Base-by-base conservation (phyloP, 805 yeast species). In the Saturnispora ahearnii region DNA sequence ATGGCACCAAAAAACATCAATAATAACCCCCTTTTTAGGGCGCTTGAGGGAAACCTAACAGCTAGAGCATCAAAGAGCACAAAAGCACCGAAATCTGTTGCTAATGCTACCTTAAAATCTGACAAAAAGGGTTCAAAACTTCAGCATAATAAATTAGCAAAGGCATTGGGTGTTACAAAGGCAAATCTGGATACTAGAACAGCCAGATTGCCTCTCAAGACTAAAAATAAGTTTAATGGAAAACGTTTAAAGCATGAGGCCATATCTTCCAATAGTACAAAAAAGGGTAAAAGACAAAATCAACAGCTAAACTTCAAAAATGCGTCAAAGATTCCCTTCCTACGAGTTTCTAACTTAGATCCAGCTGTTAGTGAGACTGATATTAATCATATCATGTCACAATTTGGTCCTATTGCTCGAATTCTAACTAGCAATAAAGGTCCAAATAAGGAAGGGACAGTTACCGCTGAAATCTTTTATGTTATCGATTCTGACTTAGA, bases 351-450 rank as follows among this genome's bases (percentile, higher is more conserved):
- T 13, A 70, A 70, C 48, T 46, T 70, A 7, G 59, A 55, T 18
- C 55, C 57, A 11, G 71, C 65, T 5, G 69, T 66, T 0, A 48
- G 63, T 1, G 56, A 59, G 13, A 45, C 51, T 4, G 71, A 68
- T 45, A 54, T 70, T n/a, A 47, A 38, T 28, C 42, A 51, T 2
- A 65, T 63, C 4, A 49, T 66, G 45, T 51, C 57, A 3, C 34
- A 28, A 10, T 49, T 65, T 10, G 62, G 68, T 2, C 41, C 53
- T 3, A 53, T 59, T 11, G 32, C 50, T 6, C 49, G 46, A 46
- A 61, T 57, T 50, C 52, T 45, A 24, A 49, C 41, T 46, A 41
- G 36, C 7, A 11, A 40, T 12, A 13, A 22, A 7, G 28, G 15
- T 38, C 5, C 30, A 4, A n/a, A 34, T 6, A 37, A 32, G 1